Evolutionary conservation across 2,329 filamentous ascomycete species (phyloP), one percentile per base, ranked within the genome.

Genomic region (Xylaria sp.): DNA sequence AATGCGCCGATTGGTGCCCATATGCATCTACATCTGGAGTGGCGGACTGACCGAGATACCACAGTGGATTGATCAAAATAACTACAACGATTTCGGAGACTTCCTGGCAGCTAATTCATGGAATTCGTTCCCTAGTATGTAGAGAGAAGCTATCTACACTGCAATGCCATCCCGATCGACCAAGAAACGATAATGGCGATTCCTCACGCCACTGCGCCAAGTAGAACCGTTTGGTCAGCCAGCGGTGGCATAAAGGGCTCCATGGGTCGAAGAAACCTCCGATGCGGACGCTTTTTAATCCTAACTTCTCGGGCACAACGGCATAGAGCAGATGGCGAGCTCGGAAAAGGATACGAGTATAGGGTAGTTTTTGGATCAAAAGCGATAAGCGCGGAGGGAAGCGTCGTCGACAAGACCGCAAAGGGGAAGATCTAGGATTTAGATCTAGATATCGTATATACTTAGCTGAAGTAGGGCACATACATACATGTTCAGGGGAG

Each of bases 21-120:
- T 55, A 15, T 34, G 52, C 15, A 34, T 50, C 28, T 39, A 28
- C 41, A 46, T 46, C 41, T 32, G 23, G 48, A 51, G 15, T 9
- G 10, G 39, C 4, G 34, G 41, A 41, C 70, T 72, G 41, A 72
- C 34, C 2, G 15, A 41, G 34, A 55, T 41, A 20, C 39, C 39
- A 48, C 32, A 72, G 70, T 76, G 74, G 74, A 10, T 72, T 50
- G 68, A 70, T 52, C 73, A 72, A 25, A 74, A 72, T 52, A 70
- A 61, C 28, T 72, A 70, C 44, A 72, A 74, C 44, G 73, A 75
- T 52, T 70, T 75, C 34, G 68, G 68, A 1, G 63, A 72, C 50
- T 74, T 76, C 51, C 8, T 70, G 58, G 66, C 65, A 20, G 58
- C 70, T 32, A 73, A 74, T 37, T 64, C 73, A 34, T 76, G 76